Conservation (phyloP, 2,329 filamentous ascomycete genomes). For the Diplodia intermedia region DNA sequence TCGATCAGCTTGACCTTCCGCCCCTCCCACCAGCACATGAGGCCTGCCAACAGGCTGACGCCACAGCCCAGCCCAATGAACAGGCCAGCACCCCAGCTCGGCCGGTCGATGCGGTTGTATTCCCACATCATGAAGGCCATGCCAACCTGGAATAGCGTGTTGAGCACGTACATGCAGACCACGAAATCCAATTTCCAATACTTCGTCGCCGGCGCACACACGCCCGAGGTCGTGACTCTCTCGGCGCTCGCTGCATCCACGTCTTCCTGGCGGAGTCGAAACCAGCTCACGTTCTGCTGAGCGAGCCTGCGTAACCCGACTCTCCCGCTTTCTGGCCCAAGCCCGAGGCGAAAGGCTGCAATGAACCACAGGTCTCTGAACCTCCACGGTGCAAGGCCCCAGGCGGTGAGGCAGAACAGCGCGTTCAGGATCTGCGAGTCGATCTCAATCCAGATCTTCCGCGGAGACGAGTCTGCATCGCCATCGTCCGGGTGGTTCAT, state of each 20-base stretch:
- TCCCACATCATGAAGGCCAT: slow-evolving; percentile 83
- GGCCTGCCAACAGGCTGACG: slow-evolving; percentile 47
- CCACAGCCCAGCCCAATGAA: slow-evolving; percentile 78
- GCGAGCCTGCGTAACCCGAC: slow-evolving; percentile 39
- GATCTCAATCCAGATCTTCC: slow-evolving; percentile 75
- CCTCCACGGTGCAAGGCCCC: slow-evolving; percentile 84
- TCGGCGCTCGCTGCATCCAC: slow-evolving; percentile 44
- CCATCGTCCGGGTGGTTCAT: slow-evolving; percentile 65
- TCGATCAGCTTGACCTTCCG: slow-evolving; percentile 23
- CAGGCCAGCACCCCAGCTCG: slow-evolving; percentile 78
- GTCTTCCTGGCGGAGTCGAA: slow-evolving; percentile 69
- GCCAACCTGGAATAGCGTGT: slow-evolving; percentile 78
- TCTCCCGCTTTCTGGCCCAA: slow-evolving; percentile 41
- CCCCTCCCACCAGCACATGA: slow-evolving; percentile 22
- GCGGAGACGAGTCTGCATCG: slow-evolving; percentile 18
- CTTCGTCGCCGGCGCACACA: slow-evolving; percentile 69
- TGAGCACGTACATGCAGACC: slow-evolving; percentile 78
- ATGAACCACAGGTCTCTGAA: slow-evolving; percentile 76
- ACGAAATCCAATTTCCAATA: slow-evolving; percentile 81
- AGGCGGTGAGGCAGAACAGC: slow-evolving; percentile 85
- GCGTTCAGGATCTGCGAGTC: slow-evolving; percentile 84
- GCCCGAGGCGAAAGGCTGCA: slow-evolving; percentile 64
- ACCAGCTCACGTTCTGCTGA: slow-evolving; percentile 54
- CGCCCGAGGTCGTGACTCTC: slow-evolving; percentile 63
- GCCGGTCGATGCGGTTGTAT: slow-evolving; percentile 74